Conservation (phyloP, 805 yeast genomes). For the Scheffersomyces amazonensis region DNA sequence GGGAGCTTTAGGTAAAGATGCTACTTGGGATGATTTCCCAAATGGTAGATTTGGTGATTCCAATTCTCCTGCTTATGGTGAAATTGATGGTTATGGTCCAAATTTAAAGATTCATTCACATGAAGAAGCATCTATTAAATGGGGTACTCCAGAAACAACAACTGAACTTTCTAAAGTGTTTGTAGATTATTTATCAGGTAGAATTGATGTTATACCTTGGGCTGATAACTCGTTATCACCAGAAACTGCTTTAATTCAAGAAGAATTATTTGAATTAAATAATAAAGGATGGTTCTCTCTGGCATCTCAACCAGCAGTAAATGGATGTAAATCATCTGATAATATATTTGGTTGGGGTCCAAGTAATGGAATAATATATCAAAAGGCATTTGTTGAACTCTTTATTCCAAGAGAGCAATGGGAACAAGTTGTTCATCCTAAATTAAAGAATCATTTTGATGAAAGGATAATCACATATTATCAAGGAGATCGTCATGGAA, state of each 20-base stretch:
- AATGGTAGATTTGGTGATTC: constrained; percentile 96
- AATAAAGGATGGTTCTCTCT: constrained; percentile 75
- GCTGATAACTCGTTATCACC: constrained; percentile 81
- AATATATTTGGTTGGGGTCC: constrained; percentile 98
- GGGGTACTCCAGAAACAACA: constrained; percentile 73
- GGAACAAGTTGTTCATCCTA: constrained; percentile 53
- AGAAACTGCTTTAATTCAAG: constrained; percentile 91
- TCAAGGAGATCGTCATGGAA: constrained; percentile 60
- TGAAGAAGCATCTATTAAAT: constrained; percentile 61
- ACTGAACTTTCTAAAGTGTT: constrained; percentile 67
- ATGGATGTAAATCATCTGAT: constrained; percentile 75
- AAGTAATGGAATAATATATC: constrained; percentile 79
- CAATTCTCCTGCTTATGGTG: constrained; percentile 95
- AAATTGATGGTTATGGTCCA: constrained; percentile 96
- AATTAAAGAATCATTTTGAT: constrained; percentile 34
- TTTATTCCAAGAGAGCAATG: constrained; percentile 74
- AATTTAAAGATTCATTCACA: constrained; percentile 68
- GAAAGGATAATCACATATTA: constrained; percentile 67
- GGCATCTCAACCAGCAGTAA: constrained; percentile 94
- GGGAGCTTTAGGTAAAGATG: constrained; percentile 82
- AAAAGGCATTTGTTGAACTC: constrained; percentile 85
- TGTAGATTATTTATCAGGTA: constrained; percentile 68
- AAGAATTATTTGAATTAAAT: constrained; percentile 79
- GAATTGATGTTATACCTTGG: constrained; percentile 85
- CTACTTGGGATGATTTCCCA: constrained; percentile 97